A percentile compares a stretch with the other conserved stretches of the same genome.
Conservation (phyloP, 257 asterid species). For the Solanum dulcamara region DNA sequence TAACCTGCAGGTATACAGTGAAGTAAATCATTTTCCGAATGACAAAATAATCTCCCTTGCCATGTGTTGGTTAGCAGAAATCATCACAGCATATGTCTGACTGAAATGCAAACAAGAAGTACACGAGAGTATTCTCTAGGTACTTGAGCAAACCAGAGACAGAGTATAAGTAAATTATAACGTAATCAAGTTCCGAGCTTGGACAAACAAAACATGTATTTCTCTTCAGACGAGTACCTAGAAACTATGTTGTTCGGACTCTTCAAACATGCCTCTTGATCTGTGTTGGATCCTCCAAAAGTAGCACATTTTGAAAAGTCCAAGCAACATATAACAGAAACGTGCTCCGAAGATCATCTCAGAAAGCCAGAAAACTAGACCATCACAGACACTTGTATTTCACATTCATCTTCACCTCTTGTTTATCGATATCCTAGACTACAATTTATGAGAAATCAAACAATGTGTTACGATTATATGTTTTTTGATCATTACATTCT, state of each 20-base stretch:
- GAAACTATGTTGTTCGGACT: too few relatives aligned
- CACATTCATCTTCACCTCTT: not conserved
- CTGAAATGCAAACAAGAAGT: not conserved
- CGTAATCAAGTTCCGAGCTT: not conserved
- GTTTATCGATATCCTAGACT: not conserved
- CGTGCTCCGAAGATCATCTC: not conserved
- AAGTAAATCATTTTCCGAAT: not conserved
- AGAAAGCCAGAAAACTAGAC: not conserved
- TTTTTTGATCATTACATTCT: not conserved
- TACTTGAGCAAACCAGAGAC: not conserved
- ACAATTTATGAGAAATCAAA: not conserved
- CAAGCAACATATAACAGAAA: too few relatives aligned
- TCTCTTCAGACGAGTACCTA: not conserved
- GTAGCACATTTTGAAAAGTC: too few relatives aligned
- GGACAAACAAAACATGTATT: not conserved
- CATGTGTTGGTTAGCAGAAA: not conserved
- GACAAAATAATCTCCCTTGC: not conserved
- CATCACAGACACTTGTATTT: not conserved
- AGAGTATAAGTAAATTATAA: not conserved
- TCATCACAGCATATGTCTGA: not conserved
- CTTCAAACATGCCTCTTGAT: too few relatives aligned
- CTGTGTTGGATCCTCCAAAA: too few relatives aligned
- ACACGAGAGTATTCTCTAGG: not conserved
- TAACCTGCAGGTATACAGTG: not conserved
- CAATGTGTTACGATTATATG: not conserved